These are phyloP conservation scores for Apiospora hydei DNA, from an alignment of 2,329 filamentous ascomycete species.

Conservation along the genomic window DNA sequence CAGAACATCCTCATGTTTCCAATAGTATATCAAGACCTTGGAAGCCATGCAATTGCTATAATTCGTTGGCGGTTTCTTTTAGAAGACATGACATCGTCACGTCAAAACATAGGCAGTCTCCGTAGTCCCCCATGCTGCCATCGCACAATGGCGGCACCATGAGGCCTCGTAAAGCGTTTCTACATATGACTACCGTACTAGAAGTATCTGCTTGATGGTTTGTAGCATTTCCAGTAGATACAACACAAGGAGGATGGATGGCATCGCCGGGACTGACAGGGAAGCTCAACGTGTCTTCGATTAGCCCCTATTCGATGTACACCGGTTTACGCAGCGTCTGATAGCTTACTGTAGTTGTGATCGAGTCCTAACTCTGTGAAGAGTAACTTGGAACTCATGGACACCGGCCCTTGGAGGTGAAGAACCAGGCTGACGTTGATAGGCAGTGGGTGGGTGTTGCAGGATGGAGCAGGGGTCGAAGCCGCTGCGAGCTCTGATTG, in stretches of 20 bases:
- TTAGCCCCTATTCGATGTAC: not conserved
- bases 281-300: not conserved
- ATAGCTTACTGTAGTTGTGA: not conserved
- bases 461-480: constrained; percentile 14
- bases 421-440: not conserved
- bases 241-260: too few relatives aligned
- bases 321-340: too few relatives aligned
- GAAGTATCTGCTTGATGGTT: not conserved
- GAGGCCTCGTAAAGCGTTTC: not conserved
- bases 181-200: not conserved
- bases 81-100: not conserved
- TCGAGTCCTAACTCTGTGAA: too few relatives aligned
- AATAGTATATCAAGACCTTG: too few relatives aligned
- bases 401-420: not conserved
- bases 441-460: not conserved
- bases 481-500: constrained; percentile 25
- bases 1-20: not conserved
- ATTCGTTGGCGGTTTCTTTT: not conserved
- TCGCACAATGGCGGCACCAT: not conserved
- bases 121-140: not conserved
- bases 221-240: not conserved
- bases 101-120: not conserved
- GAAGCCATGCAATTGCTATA: not conserved
- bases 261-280: not conserved
- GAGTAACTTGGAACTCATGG: not conserved